Percentiles rank a stretch among this genome's conserved stretches.
These are phyloP conservation scores for Tetrahymena malaccensis DNA, from an alignment of 73 alveolate species.

Conservation along the genomic window DNA sequence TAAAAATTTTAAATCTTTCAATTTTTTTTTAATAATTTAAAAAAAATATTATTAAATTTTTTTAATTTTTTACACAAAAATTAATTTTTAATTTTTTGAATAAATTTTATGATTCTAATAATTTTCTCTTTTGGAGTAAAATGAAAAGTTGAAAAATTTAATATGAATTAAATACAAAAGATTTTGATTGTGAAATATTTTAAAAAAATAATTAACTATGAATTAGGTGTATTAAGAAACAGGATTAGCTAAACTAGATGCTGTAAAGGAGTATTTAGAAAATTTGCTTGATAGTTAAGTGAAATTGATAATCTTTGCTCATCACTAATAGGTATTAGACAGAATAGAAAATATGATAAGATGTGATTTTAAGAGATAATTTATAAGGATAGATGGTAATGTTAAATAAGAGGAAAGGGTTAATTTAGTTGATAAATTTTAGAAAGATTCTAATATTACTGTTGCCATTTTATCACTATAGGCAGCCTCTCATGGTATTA, in stretches of 20 bases:
- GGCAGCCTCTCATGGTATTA: slow-evolving; percentile 86
- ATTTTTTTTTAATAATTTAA: not conserved
- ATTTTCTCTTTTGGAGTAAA: not conserved
- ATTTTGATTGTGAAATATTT: slow-evolving; percentile 27
- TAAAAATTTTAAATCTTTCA: not conserved
- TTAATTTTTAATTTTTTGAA: not conserved
- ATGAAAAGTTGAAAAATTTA: not conserved
- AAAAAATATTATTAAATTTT: too few relatives aligned
- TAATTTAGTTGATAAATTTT: slow-evolving; percentile 56
- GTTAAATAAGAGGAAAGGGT: slow-evolving; percentile 51
- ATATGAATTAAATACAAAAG: slow-evolving; percentile 1
- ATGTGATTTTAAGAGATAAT: slow-evolving; percentile 25
- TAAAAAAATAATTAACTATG: not conserved
- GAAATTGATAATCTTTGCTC: slow-evolving; percentile 79
- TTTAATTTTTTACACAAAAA: too few relatives aligned
- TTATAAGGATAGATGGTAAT: slow-evolving; percentile 73
- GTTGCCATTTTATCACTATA: slow-evolving; percentile 72
- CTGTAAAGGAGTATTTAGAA: slow-evolving; percentile 65
- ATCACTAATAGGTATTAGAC: slow-evolving; percentile 70
- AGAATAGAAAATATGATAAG: slow-evolving; percentile 26
- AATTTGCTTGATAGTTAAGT: slow-evolving; percentile 58
- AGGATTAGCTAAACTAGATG: slow-evolving; percentile 70
- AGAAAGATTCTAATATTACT: slow-evolving; percentile 35
- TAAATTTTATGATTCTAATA: not conserved
- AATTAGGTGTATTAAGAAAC: slow-evolving; percentile 44